Percentiles rank a stretch among this genome's conserved stretches.
phyloP scores from a whole-genome alignment of 2,329 filamentous ascomycete genomes.

The Tolypocladium endophyticum region DNA sequence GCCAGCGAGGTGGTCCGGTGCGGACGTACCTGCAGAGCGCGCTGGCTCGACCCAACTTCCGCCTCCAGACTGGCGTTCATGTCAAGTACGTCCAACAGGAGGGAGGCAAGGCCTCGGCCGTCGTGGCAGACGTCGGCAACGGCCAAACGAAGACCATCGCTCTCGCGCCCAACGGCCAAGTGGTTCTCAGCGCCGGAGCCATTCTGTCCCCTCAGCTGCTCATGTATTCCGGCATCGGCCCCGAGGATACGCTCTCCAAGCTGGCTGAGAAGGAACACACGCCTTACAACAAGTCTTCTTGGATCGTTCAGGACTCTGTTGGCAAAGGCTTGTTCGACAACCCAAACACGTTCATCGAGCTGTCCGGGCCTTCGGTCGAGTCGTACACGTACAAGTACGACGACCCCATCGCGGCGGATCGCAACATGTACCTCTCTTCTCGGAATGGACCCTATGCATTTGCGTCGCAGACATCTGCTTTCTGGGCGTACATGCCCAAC shows the following conservation, averaged over 20 bases:
- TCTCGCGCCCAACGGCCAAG: slow-evolving; percentile 10
- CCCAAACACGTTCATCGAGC: slow-evolving; percentile 42
- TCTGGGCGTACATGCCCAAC: slow-evolving; percentile 38
- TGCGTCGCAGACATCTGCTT: slow-evolving; percentile 40
- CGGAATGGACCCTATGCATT: slow-evolving; percentile 42
- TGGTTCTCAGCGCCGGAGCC: slow-evolving; percentile 29
- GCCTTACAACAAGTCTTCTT: slow-evolving; percentile 20
- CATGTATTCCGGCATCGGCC: slow-evolving; percentile 34
- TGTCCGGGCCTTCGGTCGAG: slow-evolving; percentile 28
- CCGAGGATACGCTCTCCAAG: slow-evolving; percentile 19
- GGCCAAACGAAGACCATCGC: slow-evolving; percentile 19
- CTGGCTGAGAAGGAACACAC: slow-evolving; percentile 10
- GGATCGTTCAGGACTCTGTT: slow-evolving; percentile 38
- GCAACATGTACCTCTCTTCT: slow-evolving; percentile 32
- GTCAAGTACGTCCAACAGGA: slow-evolving; percentile 33
- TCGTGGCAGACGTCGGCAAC: slow-evolving; percentile 24
- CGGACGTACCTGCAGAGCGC: slow-evolving; percentile 39
- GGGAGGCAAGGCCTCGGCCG: slow-evolving; percentile 27
- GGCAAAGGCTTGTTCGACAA: slow-evolving; percentile 44
- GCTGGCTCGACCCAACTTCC: slow-evolving; percentile 28
- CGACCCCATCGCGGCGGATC: slow-evolving; percentile 28
- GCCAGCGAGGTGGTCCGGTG: slow-evolving; percentile 37
- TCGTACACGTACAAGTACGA: slow-evolving; percentile 37
- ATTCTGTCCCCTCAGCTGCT: slow-evolving; percentile 29
- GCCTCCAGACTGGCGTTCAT: slow-evolving; percentile 28